These are phyloP conservation scores for Bipolaris sorokiniana DNA, from an alignment of 2,329 filamentous ascomycete species.

Conservation along the genomic window DNA sequence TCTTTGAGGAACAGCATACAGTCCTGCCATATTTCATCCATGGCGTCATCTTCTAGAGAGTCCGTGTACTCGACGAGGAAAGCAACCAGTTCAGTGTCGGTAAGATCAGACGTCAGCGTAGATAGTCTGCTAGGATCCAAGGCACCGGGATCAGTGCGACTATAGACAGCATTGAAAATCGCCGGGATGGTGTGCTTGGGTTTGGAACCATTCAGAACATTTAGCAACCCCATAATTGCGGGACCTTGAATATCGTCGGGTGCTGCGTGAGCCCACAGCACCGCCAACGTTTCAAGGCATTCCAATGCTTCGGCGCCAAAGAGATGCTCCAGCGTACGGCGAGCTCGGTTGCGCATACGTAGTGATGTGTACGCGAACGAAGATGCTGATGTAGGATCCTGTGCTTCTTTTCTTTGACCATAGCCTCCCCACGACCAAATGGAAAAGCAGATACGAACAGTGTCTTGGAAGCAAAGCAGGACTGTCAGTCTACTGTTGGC, in stretches of 20 bases:
- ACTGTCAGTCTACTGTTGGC: slow-evolving; percentile 94
- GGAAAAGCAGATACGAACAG: slow-evolving; percentile 85
- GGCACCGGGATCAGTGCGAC: slow-evolving; percentile 82
- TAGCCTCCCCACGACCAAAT: slow-evolving; percentile 94
- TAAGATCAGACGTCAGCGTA: slow-evolving; percentile 82
- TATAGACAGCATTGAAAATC: slow-evolving; percentile 95
- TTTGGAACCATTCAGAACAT: slow-evolving; percentile 87
- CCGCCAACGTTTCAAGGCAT: slow-evolving; percentile 88
- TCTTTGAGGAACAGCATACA: slow-evolving; percentile 91
- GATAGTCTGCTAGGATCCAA: slow-evolving; percentile 83
- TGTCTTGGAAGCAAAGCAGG: slow-evolving; percentile 94
- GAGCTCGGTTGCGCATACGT: slow-evolving; percentile 86
- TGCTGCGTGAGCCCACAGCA: slow-evolving; percentile 72
- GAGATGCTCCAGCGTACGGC: slow-evolving; percentile 87
- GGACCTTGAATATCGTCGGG: slow-evolving; percentile 59
- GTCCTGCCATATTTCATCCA: slow-evolving; percentile 97
- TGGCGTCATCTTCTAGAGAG: slow-evolving; percentile 92
- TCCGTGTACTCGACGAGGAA: slow-evolving; percentile 91
- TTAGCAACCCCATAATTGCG: slow-evolving; percentile 82
- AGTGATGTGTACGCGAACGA: slow-evolving; percentile 92
- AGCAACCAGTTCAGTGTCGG: slow-evolving; percentile 81
- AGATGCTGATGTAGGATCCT: slow-evolving; percentile 72
- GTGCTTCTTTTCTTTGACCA: slow-evolving; percentile 60
- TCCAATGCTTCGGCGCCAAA: slow-evolving; percentile 92
- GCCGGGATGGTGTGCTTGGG: slow-evolving; percentile 92